Evolutionary conservation across 1,284 basidiomycete species (phyloP).

Genomic region (Naganishia liquefaciens): DNA sequence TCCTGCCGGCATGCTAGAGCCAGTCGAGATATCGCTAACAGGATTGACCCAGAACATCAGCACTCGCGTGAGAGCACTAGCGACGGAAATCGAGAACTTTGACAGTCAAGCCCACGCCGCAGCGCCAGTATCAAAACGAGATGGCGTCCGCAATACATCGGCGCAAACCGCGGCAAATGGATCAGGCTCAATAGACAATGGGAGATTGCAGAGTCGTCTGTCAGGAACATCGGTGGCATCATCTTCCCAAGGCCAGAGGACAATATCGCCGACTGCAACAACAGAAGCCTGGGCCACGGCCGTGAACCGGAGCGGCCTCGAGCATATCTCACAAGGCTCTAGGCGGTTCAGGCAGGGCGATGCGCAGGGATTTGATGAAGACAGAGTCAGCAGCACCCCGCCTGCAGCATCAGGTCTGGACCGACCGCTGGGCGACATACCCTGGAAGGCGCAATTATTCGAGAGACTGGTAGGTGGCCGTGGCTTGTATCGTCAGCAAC

Average conservation of each 20-base stretch:
- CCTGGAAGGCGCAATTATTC: conserved; percentile 11
- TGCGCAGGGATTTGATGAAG: conserved; percentile 68
- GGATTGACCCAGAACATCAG: not conserved
- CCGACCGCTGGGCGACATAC: conserved; percentile 2
- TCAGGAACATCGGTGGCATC: too few species aligned
- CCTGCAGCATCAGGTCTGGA: not conserved
- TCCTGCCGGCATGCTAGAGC: conserved; percentile 7
- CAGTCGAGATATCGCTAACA: conserved; percentile 1
- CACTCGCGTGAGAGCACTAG: not conserved
- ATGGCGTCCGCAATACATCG: too few species aligned
- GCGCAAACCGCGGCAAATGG: too few species aligned
- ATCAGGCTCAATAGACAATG: too few species aligned
- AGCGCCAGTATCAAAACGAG: too few species aligned
- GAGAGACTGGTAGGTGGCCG: conserved; percentile 3
- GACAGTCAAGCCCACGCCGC: not conserved
- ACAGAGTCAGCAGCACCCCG: conserved; percentile 64
- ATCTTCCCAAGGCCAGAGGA: too few species aligned
- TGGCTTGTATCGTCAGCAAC: not conserved
- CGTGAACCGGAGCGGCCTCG: too few species aligned
- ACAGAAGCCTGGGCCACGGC: too few species aligned
- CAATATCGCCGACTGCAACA: too few species aligned
- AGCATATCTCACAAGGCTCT: too few species aligned
- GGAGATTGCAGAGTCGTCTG: too few species aligned
- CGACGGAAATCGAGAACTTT: not conserved
- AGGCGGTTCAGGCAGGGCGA: conserved; percentile 65